phyloP scores from a whole-genome alignment of 805 yeast genomes.

The Suhomyces sp. region DNA sequence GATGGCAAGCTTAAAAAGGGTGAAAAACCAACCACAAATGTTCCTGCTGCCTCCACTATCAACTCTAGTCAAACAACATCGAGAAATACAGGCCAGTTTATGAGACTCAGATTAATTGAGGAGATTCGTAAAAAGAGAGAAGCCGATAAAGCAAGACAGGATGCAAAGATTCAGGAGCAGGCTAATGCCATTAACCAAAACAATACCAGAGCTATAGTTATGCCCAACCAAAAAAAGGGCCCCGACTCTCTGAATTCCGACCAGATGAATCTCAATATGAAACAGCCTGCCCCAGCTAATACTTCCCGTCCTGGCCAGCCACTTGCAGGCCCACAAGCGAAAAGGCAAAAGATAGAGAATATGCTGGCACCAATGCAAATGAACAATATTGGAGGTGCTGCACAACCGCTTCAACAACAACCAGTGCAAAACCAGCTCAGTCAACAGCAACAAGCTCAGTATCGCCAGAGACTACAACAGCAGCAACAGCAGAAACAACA shows the following conservation, averaged over 20 bases:
- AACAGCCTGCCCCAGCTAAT: not conserved
- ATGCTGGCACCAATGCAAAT: slow-evolving; percentile 9
- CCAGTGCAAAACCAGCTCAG: slow-evolving; percentile 15
- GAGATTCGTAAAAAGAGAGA: slow-evolving; percentile 70
- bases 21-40: slow-evolving; percentile 14
- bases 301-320: not conserved
- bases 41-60: slow-evolving; percentile 13
- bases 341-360: not conserved
- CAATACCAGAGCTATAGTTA: slow-evolving; percentile 35
- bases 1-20: slow-evolving; percentile 26
- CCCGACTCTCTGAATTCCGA: not conserved
- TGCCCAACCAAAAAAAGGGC: slow-evolving; percentile 13
- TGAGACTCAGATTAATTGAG: slow-evolving; percentile 84
- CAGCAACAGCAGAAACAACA: slow-evolving; percentile 5
- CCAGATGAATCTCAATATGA: not conserved
- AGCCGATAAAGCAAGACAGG: slow-evolving; percentile 40
- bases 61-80: slow-evolving; percentile 19
- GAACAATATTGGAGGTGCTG: not conserved
- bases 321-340: not conserved
- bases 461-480: slow-evolving; percentile 11
- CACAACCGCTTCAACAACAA: slow-evolving; percentile 4
- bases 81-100: slow-evolving; percentile 60
- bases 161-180: slow-evolving; percentile 40
- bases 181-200: slow-evolving; percentile 25
- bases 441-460: slow-evolving; percentile 16